Conservation (phyloP, 1,284 basidiomycete genomes). For the Ustilago bromivora region DNA sequence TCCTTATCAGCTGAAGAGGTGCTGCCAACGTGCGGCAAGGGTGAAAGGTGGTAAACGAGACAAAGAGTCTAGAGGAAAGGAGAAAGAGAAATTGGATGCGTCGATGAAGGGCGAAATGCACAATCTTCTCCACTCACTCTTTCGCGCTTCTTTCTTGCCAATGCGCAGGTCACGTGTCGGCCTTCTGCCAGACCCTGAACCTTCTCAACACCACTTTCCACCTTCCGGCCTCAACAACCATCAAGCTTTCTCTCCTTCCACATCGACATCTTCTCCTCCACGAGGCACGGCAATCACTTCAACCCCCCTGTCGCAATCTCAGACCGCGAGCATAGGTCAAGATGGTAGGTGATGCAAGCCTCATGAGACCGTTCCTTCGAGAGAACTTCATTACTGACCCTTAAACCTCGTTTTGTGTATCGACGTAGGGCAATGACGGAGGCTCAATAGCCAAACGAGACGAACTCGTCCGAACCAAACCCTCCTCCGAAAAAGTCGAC, state of each 20-base stretch:
- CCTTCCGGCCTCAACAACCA: too few species aligned
- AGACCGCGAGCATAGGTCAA: background rate
- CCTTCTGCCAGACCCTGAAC: background rate
- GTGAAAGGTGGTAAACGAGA: conserved; percentile 15
- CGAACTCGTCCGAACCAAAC: conserved; percentile 64
- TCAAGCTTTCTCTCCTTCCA: background rate
- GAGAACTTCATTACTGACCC: background rate
- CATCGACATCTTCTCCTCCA: background rate
- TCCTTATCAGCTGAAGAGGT: background rate
- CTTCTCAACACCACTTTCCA: background rate
- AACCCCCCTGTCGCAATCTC: background rate
- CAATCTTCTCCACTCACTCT: conserved; percentile 26
- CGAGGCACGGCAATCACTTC: background rate
- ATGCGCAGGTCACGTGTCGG: conserved; percentile 2
- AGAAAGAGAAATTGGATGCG: background rate
- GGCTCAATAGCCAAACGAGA: conserved; percentile 65
- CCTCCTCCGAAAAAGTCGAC: conserved; percentile 39
- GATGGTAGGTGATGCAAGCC: conserved; percentile 6
- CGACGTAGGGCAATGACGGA: conserved; percentile 64
- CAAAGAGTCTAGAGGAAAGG: conserved; percentile 1
- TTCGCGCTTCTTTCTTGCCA: background rate
- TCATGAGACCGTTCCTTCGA: background rate
- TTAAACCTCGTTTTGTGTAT: background rate
- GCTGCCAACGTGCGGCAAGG: too few species aligned
- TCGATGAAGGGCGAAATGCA: background rate